phyloP scores from a whole-genome alignment of 768 basidiomycete genomes.

The Naganishia antarctica region DNA sequence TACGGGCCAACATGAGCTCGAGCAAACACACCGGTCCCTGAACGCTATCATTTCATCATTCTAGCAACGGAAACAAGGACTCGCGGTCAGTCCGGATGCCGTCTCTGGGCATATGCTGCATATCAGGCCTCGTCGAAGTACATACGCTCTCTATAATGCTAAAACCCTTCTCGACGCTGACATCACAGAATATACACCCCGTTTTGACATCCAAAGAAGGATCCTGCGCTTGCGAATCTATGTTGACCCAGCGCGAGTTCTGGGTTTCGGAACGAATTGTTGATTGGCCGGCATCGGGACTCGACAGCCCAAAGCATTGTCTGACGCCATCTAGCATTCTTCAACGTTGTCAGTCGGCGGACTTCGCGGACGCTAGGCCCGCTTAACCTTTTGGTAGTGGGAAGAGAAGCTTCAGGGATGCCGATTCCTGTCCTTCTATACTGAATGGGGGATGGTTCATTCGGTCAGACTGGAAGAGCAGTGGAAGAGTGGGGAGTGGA shows the following conservation, averaged over 20 bases:
- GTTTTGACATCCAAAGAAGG: neutral
- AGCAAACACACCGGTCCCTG: conserved; percentile 39
- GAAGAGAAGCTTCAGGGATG: no score
- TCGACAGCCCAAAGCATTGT: conserved; percentile 10
- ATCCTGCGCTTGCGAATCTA: neutral
- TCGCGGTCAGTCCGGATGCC: no score
- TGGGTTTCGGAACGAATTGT: neutral
- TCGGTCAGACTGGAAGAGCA: no score
- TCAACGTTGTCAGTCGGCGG: no score
- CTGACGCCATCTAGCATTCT: neutral
- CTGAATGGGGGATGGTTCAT: no score
- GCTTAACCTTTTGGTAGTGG: no score
- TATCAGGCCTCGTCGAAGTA: neutral
- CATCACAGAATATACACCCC: conserved; percentile 43
- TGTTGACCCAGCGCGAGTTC: neutral
- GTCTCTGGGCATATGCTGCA: no score
- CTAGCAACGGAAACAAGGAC: conserved; percentile 19
- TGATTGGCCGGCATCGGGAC: neutral
- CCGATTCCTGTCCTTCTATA: no score
- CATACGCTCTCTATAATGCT: conserved; percentile 37
- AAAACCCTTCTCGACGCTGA: conserved; percentile 38
- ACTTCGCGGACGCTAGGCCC: no score
- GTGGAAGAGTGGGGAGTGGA: no score
- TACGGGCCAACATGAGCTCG: no score
- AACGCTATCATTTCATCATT: conserved; percentile 42